Conservation (phyloP, 345 rosid genomes). For the thale cress (Arabidopsis thaliana) region DNA sequence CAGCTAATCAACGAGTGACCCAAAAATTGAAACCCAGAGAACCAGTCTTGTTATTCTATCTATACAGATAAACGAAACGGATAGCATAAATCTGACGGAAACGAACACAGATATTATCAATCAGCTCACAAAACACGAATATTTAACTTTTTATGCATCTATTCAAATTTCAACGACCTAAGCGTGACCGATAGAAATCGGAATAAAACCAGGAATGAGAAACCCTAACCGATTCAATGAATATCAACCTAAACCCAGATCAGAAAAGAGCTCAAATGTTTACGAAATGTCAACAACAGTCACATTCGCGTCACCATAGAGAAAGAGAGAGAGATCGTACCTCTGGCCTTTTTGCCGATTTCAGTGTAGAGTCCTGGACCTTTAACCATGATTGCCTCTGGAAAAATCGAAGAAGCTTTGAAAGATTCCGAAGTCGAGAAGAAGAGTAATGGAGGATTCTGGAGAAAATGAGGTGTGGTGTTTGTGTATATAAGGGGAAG, state of each 20-base stretch:
- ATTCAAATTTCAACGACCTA: constrained; percentile 9
- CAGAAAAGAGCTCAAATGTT: constrained; percentile 5
- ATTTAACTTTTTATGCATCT: neutral
- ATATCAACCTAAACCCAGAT: neutral
- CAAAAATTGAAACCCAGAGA: constrained; percentile 1
- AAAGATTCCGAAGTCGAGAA: neutral
- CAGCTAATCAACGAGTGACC: neutral
- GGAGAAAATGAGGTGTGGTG: constrained; percentile 3
- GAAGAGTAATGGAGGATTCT: neutral
- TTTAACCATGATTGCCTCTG: constrained; percentile 59
- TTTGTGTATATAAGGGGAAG: neutral
- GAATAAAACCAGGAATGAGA: neutral
- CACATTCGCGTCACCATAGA: constrained; percentile 4
- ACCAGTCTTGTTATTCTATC: neutral
- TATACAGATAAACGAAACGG: neutral
- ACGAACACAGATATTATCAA: neutral
- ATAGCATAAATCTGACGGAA: neutral
- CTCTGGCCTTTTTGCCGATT: constrained; percentile 93
- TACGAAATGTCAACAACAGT: constrained; percentile 20
- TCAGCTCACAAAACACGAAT: neutral
- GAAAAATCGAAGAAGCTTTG: neutral
- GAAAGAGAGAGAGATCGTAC: constrained; percentile 38
- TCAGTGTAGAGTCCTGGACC: constrained; percentile 96
- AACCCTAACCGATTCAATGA: neutral
- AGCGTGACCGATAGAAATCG: neutral